These are phyloP conservation scores for Thyridium curvatum DNA, from an alignment of 2,329 filamentous ascomycete genomes.

Conservation along the genomic window DNA sequence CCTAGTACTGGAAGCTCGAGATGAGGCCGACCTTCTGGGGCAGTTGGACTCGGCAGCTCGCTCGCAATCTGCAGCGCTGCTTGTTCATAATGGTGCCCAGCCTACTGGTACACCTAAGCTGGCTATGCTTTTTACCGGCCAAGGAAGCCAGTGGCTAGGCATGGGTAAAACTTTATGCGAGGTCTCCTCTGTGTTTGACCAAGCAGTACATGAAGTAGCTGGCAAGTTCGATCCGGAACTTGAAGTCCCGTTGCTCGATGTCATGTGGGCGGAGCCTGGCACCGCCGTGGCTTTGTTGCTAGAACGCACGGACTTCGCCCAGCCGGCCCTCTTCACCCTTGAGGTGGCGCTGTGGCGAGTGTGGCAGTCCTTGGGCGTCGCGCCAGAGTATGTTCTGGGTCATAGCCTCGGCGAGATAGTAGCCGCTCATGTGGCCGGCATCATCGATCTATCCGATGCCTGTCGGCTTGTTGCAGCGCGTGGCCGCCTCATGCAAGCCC, in stretches of 20 bases:
- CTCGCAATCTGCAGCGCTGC: conserved; percentile 1
- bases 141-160: conserved; percentile 22
- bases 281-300: conserved; percentile 14
- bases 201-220: conserved; percentile 14
- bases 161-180: conserved; percentile 22
- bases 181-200: conserved; percentile 16
- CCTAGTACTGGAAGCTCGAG: conserved; percentile 12
- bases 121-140: conserved; percentile 27
- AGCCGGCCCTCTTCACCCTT: conserved; percentile 24
- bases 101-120: conserved; percentile 8
- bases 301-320: conserved; percentile 21
- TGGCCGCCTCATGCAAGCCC: conserved; percentile 21
- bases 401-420: conserved; percentile 22
- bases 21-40: conserved; percentile 11
- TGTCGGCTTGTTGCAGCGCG: conserved; percentile 22
- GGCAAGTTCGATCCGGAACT: conserved; percentile 12
- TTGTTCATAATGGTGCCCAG: conserved; percentile 2
- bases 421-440: conserved; percentile 21
- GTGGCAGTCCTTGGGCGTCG: conserved; percentile 22
- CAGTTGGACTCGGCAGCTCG: conserved; percentile 6
- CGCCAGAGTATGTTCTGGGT: conserved; percentile 19
- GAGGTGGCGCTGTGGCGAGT: conserved; percentile 22
- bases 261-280: conserved; percentile 20
- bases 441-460: conserved; percentile 22
- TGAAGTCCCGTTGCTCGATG: conserved; percentile 16